phyloP scores from a whole-genome alignment of 2,329 filamentous ascomycete genomes.

The Microthyrium microscopicum region DNA sequence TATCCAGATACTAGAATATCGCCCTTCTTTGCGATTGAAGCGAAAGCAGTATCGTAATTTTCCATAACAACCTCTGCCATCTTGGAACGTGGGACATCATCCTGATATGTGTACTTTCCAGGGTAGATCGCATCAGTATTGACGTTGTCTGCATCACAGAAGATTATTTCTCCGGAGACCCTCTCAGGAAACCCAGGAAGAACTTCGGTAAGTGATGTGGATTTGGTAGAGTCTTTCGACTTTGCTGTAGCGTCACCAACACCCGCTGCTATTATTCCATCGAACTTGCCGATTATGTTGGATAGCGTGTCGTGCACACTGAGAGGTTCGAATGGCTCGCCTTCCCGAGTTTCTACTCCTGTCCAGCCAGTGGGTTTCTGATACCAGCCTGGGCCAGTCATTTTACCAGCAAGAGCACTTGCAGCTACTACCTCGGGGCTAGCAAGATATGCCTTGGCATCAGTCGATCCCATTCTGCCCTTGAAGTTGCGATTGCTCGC shows the following conservation, averaged over 20 bases:
- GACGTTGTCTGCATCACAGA: slow-evolving; percentile 72
- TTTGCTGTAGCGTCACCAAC: neutral
- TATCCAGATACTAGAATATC: slow-evolving; percentile 77
- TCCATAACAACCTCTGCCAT: slow-evolving; percentile 79
- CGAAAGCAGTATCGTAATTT: slow-evolving; percentile 73
- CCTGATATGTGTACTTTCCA: slow-evolving; percentile 83
- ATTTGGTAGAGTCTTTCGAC: slow-evolving; percentile 14
- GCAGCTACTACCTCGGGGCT: slow-evolving; percentile 87
- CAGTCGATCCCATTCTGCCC: slow-evolving; percentile 68
- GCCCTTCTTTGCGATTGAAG: slow-evolving; percentile 41
- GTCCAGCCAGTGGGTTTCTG: slow-evolving; percentile 49
- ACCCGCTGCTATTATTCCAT: slow-evolving; percentile 36
- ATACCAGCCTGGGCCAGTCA: slow-evolving; percentile 65
- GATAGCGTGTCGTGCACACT: slow-evolving; percentile 55
- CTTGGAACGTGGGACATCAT: slow-evolving; percentile 54
- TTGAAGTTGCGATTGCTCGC: slow-evolving; percentile 84
- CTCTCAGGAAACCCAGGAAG: slow-evolving; percentile 75
- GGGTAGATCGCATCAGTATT: slow-evolving; percentile 90
- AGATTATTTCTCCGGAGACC: slow-evolving; percentile 73
- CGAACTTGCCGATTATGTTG: slow-evolving; percentile 52
- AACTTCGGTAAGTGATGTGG: slow-evolving; percentile 44
- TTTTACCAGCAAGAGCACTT: slow-evolving; percentile 59
- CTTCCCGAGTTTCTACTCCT: slow-evolving; percentile 55
- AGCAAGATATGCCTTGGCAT: slow-evolving; percentile 70
- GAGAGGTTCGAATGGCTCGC: slow-evolving; percentile 42